Evolutionary conservation across 352 stramenopile genomes (phyloP).

Genomic region (Achlya hypogyna): DNA sequence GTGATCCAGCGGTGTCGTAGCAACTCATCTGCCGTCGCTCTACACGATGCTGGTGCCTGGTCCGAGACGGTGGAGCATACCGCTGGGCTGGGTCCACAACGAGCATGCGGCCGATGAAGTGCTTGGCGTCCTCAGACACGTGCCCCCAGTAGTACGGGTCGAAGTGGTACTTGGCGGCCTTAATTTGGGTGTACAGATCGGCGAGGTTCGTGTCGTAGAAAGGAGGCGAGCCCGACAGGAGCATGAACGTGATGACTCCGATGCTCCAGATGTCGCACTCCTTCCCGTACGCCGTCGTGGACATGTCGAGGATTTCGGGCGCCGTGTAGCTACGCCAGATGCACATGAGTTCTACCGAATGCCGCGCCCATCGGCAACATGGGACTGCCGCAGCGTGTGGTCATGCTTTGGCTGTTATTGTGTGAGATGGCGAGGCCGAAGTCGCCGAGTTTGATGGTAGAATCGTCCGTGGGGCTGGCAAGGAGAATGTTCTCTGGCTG

Average conservation of each 20-base stretch:
- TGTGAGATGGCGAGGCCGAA: conserved; percentile 81
- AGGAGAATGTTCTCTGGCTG: conserved; percentile 76
- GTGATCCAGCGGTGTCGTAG: conserved; percentile 73
- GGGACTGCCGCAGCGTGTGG: conserved; percentile 74
- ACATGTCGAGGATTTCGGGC: conserved; percentile 72
- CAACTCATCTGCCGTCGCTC: conserved; percentile 45
- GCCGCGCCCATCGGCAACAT: conserved; percentile 3
- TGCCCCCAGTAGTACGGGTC: conserved; percentile 92
- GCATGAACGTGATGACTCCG: conserved; percentile 83
- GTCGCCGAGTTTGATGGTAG: conserved; percentile 77
- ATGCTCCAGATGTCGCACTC: conserved; percentile 86
- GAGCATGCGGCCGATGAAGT: conserved; percentile 89
- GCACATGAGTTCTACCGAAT: not conserved
- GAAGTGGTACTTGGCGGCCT: conserved; percentile 91
- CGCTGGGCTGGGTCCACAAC: conserved; percentile 86
- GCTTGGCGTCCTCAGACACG: conserved; percentile 90
- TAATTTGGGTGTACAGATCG: conserved; percentile 92
- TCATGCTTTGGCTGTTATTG: conserved; percentile 37
- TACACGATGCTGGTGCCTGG: conserved; percentile 8
- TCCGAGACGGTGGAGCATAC: conserved; percentile 24
- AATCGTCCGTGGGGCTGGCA: conserved; percentile 73
- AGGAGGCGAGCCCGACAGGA: conserved; percentile 76
- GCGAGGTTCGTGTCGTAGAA: conserved; percentile 91
- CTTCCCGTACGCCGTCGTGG: conserved; percentile 70
- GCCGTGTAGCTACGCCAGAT: conserved; percentile 44